Evolutionary conservation across 2,329 filamentous ascomycete genomes (phyloP).

Genomic region (Trichothecium roseum): DNA sequence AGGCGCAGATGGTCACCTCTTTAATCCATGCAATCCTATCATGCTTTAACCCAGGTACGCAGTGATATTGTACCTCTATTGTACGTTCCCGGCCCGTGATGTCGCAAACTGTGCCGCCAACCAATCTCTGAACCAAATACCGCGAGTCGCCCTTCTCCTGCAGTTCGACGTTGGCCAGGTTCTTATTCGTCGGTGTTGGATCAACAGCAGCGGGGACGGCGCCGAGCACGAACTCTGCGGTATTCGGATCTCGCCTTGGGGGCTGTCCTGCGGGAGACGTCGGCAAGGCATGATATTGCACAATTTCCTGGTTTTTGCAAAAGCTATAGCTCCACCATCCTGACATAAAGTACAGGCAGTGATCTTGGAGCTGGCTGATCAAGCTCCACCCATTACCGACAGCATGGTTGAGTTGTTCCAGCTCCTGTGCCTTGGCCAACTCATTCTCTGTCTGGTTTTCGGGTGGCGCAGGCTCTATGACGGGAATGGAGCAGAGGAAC

Average conservation of each 20-base stretch:
- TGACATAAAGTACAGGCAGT: conserved; percentile 71
- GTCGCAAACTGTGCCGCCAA: conserved; percentile 75
- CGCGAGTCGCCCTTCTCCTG: conserved; percentile 75
- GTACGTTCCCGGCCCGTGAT: conserved; percentile 71
- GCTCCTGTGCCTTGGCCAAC: conserved; percentile 61
- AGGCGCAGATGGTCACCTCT: conserved; percentile 81
- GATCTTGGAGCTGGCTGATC: conserved; percentile 66
- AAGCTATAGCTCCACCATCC: conserved; percentile 98
- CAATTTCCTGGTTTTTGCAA: conserved; percentile 79
- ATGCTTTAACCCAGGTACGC: conserved; percentile 60
- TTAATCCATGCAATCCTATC: conserved; percentile 89
- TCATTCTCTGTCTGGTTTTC: conserved; percentile 58
- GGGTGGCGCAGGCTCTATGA: conserved; percentile 45
- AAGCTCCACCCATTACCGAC: conserved; percentile 72
- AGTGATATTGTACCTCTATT: conserved; percentile 75
- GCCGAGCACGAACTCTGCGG: conserved; percentile 69
- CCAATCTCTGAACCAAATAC: conserved; percentile 76
- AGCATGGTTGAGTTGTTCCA: conserved; percentile 68
- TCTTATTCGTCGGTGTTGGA: conserved; percentile 3
- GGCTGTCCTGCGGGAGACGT: conserved; percentile 56
- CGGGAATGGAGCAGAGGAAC: conserved; percentile 79
- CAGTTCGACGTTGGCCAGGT: conserved; percentile 46
- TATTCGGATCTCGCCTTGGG: conserved; percentile 66
- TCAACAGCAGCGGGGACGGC: conserved; percentile 26
- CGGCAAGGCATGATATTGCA: conserved; percentile 80